Evolutionary conservation across 768 basidiomycete species (phyloP), one percentile per base, ranked within the genome.

Genomic region (Panellus pusillus): DNA sequence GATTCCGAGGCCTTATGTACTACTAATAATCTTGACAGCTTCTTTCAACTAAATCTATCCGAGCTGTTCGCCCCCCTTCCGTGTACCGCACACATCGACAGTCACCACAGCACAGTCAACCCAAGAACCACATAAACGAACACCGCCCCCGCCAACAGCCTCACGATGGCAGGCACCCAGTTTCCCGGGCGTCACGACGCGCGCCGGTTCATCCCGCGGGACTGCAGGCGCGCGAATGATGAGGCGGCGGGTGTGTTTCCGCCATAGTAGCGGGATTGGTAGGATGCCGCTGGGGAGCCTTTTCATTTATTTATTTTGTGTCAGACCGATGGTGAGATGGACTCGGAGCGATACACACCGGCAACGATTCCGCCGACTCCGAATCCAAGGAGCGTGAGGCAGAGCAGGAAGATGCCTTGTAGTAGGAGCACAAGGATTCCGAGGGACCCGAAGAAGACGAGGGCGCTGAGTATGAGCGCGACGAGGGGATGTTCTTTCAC

Each of bases 171-270:
- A 17, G 90, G 59, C 20, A 91, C 74, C 28, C 83, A 74, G 63
- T 86, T 84, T 65, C 87, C 85, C 73, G 79, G 76, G 56, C n/a
- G 77, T 79, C 82, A 87, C 39, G n/a, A n/a, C 4, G 24, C 43
- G 17, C 68, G 58, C 54, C 66, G 66, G 42, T 60, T 58, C 45
- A 58, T 61, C 11, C 65, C 66, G 19, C 54, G 37, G 9, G 68
- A 64, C 52, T 67, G 65, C 9, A 68, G 40, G 27, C 65, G 58
- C 15, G 64, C 54, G 27, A 68, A 60, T 11, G 62, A 24, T 1
- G 65, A 67, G 24, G 43, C 46, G 4, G 58, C 47, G 8, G 66
- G 67, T 0, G 66, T 66, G 47, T 65, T 60, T 6, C 48, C 63
- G 9, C 68, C 65, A 41, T 66, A 66, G 41, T 55, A 64, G 17